Conservation (phyloP, 768 basidiomycete species). For the Suillus decipiens region DNA sequence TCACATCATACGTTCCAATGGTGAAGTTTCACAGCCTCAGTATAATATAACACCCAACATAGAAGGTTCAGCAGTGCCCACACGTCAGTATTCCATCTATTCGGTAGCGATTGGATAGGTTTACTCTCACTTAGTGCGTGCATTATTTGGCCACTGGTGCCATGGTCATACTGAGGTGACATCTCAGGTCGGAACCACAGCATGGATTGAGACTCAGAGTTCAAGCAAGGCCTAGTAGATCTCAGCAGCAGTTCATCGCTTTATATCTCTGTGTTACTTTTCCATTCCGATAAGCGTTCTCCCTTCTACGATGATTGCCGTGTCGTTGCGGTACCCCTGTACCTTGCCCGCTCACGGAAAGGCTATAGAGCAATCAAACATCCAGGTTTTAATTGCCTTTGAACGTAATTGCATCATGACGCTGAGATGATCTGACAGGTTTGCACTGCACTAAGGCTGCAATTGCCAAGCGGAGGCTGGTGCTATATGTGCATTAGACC, state of each 20-base stretch:
- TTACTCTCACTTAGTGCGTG: constrained; percentile 1
- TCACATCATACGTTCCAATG: constrained; percentile 1
- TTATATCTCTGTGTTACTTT: background rate
- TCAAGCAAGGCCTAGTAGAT: background rate
- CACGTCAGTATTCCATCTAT: background rate
- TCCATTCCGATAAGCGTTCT: background rate
- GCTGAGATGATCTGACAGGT: background rate
- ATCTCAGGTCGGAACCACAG: constrained; percentile 1
- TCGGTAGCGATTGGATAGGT: background rate
- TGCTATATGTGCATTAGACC: background rate
- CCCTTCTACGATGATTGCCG: background rate
- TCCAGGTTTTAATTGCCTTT: background rate
- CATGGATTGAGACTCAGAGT: background rate
- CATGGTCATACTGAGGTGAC: background rate
- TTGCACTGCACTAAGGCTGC: background rate
- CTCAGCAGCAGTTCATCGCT: background rate
- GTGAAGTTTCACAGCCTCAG: background rate
- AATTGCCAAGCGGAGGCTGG: background rate
- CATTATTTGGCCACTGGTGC: background rate
- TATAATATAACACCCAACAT: background rate
- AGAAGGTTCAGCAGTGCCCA: background rate
- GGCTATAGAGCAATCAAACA: background rate
- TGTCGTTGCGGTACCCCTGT: background rate
- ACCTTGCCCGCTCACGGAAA: background rate
- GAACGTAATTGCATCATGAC: background rate